Evolutionary conservation across 345 rosid genomes (phyloP).

Genomic region (Abelmoschus esculentus): DNA sequence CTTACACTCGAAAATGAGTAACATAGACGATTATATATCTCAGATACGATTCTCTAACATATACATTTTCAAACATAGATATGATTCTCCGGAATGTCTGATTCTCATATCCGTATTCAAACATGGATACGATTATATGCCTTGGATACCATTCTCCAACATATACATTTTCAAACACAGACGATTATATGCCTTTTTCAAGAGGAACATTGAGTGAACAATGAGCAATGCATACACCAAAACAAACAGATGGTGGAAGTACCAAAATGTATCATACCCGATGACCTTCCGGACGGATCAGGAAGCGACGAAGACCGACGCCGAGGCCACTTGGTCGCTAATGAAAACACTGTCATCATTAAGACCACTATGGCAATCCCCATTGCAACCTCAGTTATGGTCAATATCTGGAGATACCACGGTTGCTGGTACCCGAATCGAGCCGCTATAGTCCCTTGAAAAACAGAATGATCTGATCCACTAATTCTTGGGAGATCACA

Average conservation of each 20-base stretch:
- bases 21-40: too few relatives aligned
- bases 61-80: too few relatives aligned
- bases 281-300: constrained; percentile 35
- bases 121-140: too few relatives aligned
- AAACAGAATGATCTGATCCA: constrained; percentile 24
- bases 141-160: neutral
- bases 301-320: constrained; percentile 35
- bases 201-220: constrained; percentile 52
- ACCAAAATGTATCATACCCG: constrained; percentile 52
- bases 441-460: constrained; percentile 32
- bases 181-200: too few relatives aligned
- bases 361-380: constrained; percentile 48
- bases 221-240: constrained; percentile 43
- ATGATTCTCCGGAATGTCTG: too few relatives aligned
- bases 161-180: too few relatives aligned
- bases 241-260: constrained; percentile 52
- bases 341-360: constrained; percentile 43
- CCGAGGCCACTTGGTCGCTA: constrained; percentile 52
- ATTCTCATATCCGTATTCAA: neutral
- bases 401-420: constrained; percentile 35
- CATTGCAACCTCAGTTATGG: constrained; percentile 41
- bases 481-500: constrained; percentile 53
- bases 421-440: constrained; percentile 45
- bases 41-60: too few relatives aligned
- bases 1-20: neutral